A percentile compares a stretch with the other conserved stretches of the same genome.
Conservation (phyloP, 1,284 basidiomycete genomes). For the Cerioporus squamosus region DNA sequence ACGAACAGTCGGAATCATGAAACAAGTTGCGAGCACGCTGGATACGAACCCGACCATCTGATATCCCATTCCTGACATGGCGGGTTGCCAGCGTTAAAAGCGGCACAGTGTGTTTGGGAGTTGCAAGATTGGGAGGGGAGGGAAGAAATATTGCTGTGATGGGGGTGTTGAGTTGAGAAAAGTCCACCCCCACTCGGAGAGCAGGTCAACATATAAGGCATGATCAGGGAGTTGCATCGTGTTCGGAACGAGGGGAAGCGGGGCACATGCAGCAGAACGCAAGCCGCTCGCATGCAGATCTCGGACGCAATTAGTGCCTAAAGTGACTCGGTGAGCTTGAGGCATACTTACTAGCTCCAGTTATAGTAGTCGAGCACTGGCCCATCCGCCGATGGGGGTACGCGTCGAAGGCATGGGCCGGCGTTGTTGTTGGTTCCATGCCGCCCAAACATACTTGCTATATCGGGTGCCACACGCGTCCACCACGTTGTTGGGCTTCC, state of each 20-base stretch:
- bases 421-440: not conserved
- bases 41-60: not conserved
- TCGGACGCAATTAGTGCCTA: no score
- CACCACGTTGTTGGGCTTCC: not conserved
- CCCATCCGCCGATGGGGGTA: not conserved
- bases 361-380: not conserved
- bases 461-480: not conserved
- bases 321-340: no score
- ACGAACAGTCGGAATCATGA: not conserved
- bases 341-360: no score
- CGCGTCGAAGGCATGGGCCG: not conserved
- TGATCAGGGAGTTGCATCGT: not conserved
- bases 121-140: not conserved
- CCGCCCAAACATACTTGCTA: not conserved
- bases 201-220: not conserved
- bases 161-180: no score
- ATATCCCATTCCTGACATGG: slow-evolving; percentile 1
- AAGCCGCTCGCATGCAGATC: not conserved
- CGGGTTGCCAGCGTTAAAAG: not conserved
- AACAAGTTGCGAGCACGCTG: not conserved
- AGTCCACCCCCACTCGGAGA: not conserved
- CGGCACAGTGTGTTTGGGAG: no score
- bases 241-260: not conserved
- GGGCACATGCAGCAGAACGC: not conserved
- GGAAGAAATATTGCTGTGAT: not conserved